Base-by-base conservation (phyloP, 2,329 filamentous ascomycete species). In the Pseudonectria buxi region DNA sequence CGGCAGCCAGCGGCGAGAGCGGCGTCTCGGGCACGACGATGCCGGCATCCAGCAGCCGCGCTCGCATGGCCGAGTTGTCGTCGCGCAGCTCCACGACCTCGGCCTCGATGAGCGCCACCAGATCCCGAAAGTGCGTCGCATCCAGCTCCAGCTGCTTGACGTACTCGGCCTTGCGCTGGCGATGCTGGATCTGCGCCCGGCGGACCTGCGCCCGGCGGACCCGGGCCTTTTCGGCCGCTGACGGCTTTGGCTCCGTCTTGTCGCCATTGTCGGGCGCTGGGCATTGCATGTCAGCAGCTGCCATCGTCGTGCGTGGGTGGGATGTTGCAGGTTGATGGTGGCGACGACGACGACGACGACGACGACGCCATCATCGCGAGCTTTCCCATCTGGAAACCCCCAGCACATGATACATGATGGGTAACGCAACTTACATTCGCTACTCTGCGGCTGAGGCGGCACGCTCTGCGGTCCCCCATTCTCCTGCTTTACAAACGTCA, bases 121-220 rank as follows among this genome's bases (percentile, higher is more conserved):
- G 53, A 33, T 69, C 65, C 10, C 71, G 65, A 36, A 72, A 61
- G 42, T 61, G 59, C 11, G 62, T 58, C 13, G 71, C 56, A 45
- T 76, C 71, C 40, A 65, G 56, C 58, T 76, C 72, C 22, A 76
- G 66, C 56, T 74, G 60, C 47, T 66, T 68, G 43, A 70, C 63
- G 49, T 76, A 73, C 50, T 74, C 68, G 33, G 68, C 70, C 48
- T 75, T 76, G 48, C 72, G 69, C 51, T 72, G 67, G 12, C 72
- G 70, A 46, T 76, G 72, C 50, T 74, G 65, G 26, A 68, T 65
- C 59, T 76, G 72, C 2, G 72, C 72, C 14, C 61, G 64, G 3
- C 71, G 58, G 33, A 76, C 72, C 43, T 76, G 72, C 3, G 66
- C 65, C 1, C 72, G 65, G 4, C 72, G 67, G 12, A 60, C 41